Evolutionary conservation across 495 filamentous ascomycete species (phyloP).

Genomic region (Xylaria scruposa): DNA sequence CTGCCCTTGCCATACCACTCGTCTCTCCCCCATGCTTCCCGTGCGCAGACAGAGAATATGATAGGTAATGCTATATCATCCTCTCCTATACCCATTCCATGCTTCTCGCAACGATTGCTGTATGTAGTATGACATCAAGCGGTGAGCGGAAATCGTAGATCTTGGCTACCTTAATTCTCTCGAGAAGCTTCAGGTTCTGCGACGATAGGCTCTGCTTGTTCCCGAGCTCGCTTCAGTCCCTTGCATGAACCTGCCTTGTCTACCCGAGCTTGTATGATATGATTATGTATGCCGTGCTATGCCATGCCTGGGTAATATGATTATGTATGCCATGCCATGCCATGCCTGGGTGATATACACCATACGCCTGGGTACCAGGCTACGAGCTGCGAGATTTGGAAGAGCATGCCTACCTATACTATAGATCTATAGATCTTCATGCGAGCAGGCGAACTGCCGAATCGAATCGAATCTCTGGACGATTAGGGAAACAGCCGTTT

Average conservation of each 20-base stretch:
- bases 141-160: neutral
- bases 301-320: too few relatives aligned
- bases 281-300: too few relatives aligned
- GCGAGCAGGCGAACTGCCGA: neutral
- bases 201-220: constrained; percentile 3
- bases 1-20: neutral
- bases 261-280: neutral
- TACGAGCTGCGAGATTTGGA: constrained; percentile 2
- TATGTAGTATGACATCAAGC: constrained; percentile 10
- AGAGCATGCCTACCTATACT: constrained; percentile 2
- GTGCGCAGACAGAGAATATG: neutral
- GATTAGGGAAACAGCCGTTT: neutral
- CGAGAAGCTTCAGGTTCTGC: neutral
- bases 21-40: neutral
- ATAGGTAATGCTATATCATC: neutral
- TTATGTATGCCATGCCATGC: too few relatives aligned
- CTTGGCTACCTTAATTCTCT: neutral
- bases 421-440: neutral
- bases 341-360: too few relatives aligned
- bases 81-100: neutral
- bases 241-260: constrained; percentile 7
- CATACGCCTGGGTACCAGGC: too few relatives aligned
- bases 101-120: neutral
- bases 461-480: neutral
- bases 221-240: neutral